Evolutionary conservation across 208 protist species (phyloP), one percentile per base, ranked within the genome.

Genomic region (Leptomonas pyrrhocoris): DNA sequence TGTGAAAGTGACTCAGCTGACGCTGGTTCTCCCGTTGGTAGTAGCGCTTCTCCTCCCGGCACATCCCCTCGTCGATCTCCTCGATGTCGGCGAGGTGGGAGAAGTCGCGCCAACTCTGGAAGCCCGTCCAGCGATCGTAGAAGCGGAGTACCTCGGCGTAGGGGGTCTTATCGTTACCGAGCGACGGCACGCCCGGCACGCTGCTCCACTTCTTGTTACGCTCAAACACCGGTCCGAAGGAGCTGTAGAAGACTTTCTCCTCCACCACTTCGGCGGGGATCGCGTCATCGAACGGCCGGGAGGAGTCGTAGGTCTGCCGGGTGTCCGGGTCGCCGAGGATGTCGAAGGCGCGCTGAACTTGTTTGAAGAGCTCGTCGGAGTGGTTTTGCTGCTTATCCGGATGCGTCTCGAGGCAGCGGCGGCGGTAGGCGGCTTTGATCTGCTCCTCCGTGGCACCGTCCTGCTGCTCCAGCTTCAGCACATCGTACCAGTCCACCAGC

Each of bases 61-160:
- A 90, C 75, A 98, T 97, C 42, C 82, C 85, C 31, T 98, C 91
- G 43, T 97, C 83, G 45, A 97, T 87, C 50, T 98, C 92, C 36
- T 97, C 83, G 31, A 98, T 84, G 54, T 99, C 98, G n/a, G 74
- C 89, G 2, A 96, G 71, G 57, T 96, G 90, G 2, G 94, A 90
- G 66, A 99, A 99, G 77, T 99, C 97, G 31, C 98, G 81, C 97
- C 96, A 99, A 73, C 93, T 98, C 53, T 97, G 88, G 83, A 98
- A 99, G 45, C 57, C 50, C 34, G 76, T 81, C 97, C 98, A 99
- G 54, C 94, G 98, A 57, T 98, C 92, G 74, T 99, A 99, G 74
- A 99, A 99, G 25, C 73, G 79, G 23, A 91, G 62, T 5, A 98
- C 92, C 8, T 96, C 84, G 45, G 87, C 79, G 53, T 88, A 63